These are phyloP conservation scores for Tylopilus subfusipes DNA, from an alignment of 768 basidiomycete species.

Conservation along the genomic window DNA sequence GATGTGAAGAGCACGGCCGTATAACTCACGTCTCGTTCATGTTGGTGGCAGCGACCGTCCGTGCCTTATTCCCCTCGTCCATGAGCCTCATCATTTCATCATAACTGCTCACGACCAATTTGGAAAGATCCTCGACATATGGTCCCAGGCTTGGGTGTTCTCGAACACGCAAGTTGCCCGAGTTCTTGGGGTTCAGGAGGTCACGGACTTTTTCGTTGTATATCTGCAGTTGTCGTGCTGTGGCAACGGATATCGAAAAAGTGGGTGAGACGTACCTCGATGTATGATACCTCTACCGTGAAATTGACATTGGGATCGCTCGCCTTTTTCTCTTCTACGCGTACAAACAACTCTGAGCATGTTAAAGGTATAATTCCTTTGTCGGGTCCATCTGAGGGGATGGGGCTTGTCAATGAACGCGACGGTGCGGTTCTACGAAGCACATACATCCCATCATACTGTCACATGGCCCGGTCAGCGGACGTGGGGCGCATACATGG, in stretches of 20 bases:
- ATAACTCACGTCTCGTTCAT: constrained; percentile 97
- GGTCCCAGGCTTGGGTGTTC: constrained; percentile 96
- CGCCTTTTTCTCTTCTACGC: constrained; percentile 64
- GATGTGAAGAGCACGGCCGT: not conserved
- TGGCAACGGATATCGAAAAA: not conserved
- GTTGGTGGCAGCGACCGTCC: constrained; percentile 97
- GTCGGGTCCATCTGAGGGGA: constrained; percentile 76
- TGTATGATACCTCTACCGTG: constrained; percentile 97
- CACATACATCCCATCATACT: constrained; percentile 96
- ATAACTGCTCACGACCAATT: constrained; percentile 86
- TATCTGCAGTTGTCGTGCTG: constrained; percentile 46
- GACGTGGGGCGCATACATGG: not conserved
- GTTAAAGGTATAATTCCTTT: constrained; percentile 98
- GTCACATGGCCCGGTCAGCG: constrained; percentile 11
- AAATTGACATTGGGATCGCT: constrained; percentile 70
- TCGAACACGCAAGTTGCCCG: constrained; percentile 92
- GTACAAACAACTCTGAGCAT: constrained; percentile 86
- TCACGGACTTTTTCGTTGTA: constrained; percentile 99
- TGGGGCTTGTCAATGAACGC: constrained; percentile 3
- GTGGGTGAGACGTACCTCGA: constrained; percentile 58
- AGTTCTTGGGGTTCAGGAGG: constrained; percentile 94
- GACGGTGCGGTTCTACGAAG: constrained; percentile 1
- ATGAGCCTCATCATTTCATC: constrained; percentile 99
- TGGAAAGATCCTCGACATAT: constrained; percentile 98
- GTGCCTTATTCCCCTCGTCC: constrained; percentile 99